Evolutionary conservation across 331 rosid species (phyloP), one percentile per base, ranked within the genome.

Genomic region (Quercus tomentella): DNA sequence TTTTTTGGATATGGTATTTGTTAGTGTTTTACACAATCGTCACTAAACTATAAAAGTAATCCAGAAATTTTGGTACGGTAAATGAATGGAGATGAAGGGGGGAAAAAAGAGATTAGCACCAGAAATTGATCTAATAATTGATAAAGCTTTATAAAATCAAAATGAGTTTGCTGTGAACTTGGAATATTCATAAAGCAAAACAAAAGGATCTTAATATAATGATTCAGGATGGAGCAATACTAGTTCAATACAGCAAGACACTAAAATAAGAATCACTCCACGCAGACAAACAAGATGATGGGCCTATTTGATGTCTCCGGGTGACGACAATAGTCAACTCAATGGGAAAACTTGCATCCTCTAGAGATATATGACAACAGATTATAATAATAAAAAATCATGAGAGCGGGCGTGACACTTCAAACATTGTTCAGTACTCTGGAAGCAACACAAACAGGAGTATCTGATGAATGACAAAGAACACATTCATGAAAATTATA

Each of bases 371-470:
- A n/a, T 26, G 4, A n/a, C 55, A 49, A 14, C 55, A 14, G 55
- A 49, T 49, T 12, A 49, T 49, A 49, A 14, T 45, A 45, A 55
- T 23, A 5, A 58, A 11, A 67, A 14, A 20, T 30, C 17, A 28
- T 1, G 28, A 56, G 33, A 31, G 51, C 10, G 28, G 26, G 5
- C 3, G 72, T 33, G 72, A 77, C 70, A 75, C 67, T 63, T 54
- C 56, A 75, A 75, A 71, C 81, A 75, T 67, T 75, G 78, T 78
- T 82, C 86, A 67, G 33, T 77, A n/a, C 80, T 23, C 74, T 76
- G 71, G 77, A 82, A 77, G 80, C 83, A 77, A 83, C 25, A 67
- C 52, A 61, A 8, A 83, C 25, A 61, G 21, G 67, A 8, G 43
- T 15, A 63, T 72, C 76, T 73, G 72, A 81, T 68, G 45, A 73